phyloP scores from a whole-genome alignment of 169 alveolate genomes.

The Cystoisospora suis region DNA sequence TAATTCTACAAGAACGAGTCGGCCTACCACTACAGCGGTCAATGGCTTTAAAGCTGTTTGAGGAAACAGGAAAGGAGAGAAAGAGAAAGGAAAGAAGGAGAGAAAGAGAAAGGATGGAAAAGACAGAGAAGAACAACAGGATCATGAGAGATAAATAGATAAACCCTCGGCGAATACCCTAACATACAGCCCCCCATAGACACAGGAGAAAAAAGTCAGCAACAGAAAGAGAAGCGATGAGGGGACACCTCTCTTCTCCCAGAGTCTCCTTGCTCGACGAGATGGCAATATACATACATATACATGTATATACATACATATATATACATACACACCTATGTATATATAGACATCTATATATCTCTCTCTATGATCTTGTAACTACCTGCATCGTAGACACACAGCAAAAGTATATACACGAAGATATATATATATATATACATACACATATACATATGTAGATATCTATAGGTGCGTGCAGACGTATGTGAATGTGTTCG shows the following conservation, averaged over 20 bases:
- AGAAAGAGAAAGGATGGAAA: background rate
- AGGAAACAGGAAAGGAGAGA: background rate
- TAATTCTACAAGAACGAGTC: background rate
- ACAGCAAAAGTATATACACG: background rate
- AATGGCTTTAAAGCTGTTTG: slow-evolving; percentile 21
- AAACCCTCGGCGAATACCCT: too few species aligned
- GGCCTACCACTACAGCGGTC: slow-evolving; percentile 7
- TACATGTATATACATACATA: too few species aligned
- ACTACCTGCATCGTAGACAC: background rate
- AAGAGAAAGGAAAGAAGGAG: background rate
- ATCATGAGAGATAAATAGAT: too few species aligned
- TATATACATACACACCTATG: too few species aligned
- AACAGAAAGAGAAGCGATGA: too few species aligned
- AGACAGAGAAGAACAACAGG: background rate
- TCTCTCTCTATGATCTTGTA: background rate
- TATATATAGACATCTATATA: background rate
- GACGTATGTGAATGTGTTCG: background rate
- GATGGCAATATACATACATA: too few species aligned
- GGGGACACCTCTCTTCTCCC: too few species aligned
- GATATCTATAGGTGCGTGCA: background rate
- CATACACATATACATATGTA: background rate
- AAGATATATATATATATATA: background rate
- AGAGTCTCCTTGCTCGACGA: too few species aligned
- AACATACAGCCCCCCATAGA: too few species aligned
- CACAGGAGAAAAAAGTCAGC: too few species aligned